Base-by-base conservation (phyloP, 75 land plant species). In the Larix kaempferi region DNA sequence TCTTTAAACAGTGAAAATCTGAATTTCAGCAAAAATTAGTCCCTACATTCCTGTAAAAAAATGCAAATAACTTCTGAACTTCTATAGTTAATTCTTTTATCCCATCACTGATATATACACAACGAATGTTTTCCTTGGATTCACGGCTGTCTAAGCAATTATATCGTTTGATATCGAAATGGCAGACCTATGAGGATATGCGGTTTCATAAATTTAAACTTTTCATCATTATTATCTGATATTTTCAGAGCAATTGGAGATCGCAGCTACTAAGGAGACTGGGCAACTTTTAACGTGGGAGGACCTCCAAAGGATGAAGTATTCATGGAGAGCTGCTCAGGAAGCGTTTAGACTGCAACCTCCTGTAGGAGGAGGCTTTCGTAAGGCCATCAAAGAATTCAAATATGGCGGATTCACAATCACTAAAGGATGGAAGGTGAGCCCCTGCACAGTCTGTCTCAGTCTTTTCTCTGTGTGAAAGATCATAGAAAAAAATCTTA, bases 381-480 rank as follows among this genome's bases (percentile, higher is more conserved):
- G 90, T 10, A 71, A 74, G 67, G 84, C 82, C 52, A 63, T 81
- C 5, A 59, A 65, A 8, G 92, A 90, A 17, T 81, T 90, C 37
- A 84, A 80, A 19, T 90, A 79, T 54, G 82, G 65, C 6, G 88
- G 88, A 29, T 29, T 29, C 33, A 29, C 33, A 29, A 29, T 90
- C 71, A 86, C 92, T 14, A 87, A 87, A 63, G 87, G 85, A 15
- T 90, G 89, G 92, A 90, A 85, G 85, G 89, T 29, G 33, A 29
- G 33, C 33, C 33, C 33, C 33, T 29, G 81, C 59, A 13, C 59
- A 57, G 1, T 57, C 59, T 57, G 19, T 57, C 59, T n/a, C n/a
- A n/a, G n/a, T n/a, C n/a, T n/a, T n/a, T n/a, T 12, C 13, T 13
- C 17, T 17, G 17, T 57, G 17, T 13, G 0, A 57, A n/a, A n/a